Conservation (phyloP, 495 filamentous ascomycete genomes). For the Corynascus novoguineensis region DNA sequence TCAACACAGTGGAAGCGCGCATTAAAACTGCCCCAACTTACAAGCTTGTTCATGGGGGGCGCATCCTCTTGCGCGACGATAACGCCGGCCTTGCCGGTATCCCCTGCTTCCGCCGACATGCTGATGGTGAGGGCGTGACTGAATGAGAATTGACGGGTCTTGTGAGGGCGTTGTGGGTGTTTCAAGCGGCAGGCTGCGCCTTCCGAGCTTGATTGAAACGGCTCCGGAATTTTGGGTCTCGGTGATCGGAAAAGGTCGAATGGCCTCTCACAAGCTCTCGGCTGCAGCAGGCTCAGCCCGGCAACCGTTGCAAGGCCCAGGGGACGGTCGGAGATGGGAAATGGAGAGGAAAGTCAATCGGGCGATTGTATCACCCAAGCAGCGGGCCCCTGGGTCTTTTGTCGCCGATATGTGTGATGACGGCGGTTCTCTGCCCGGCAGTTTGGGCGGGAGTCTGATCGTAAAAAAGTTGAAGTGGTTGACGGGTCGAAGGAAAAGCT, state of each 20-base stretch:
- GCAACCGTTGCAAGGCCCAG: neutral
- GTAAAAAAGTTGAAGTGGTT: neutral
- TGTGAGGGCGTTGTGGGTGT: neutral
- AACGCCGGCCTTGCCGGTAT: constrained; percentile 46
- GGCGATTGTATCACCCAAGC: neutral
- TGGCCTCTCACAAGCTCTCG: constrained; percentile 6
- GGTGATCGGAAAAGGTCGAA: constrained; percentile 2
- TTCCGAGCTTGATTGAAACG: constrained; percentile 3
- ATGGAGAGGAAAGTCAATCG: neutral
- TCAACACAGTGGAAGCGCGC: neutral
- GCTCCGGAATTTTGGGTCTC: constrained; percentile 11
- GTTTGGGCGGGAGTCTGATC: neutral
- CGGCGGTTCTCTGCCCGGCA: neutral
- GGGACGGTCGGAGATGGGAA: neutral
- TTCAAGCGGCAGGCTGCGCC: constrained; percentile 9
- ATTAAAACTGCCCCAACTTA: constrained; percentile 25
- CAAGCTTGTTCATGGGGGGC: constrained; percentile 39
- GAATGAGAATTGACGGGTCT: neutral
- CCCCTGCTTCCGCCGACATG: constrained; percentile 31
- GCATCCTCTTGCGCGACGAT: constrained; percentile 42
- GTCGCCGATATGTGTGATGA: neutral
- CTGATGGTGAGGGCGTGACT: constrained; percentile 5
- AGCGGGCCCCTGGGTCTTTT: neutral
- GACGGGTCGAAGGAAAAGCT: constrained; percentile 10
- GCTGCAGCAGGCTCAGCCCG: constrained; percentile 6